These are phyloP conservation scores for Termitomyces sp. DNA, from an alignment of 768 basidiomycete species.

Conservation along the genomic window DNA sequence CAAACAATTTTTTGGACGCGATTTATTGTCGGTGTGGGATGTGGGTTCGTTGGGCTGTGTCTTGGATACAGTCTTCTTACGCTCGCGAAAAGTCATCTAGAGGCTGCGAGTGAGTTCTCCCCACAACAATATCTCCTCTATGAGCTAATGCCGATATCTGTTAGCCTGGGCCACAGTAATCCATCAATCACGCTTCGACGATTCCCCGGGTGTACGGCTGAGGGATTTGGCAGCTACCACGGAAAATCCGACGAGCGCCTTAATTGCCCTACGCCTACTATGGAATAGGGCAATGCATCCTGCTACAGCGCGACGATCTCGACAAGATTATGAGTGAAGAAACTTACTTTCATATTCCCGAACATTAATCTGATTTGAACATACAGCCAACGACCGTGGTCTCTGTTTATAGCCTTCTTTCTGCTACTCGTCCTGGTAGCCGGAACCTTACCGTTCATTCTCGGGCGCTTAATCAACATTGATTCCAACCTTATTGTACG, in stretches of 20 bases:
- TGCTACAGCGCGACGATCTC: conserved; percentile 24
- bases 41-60: conserved; percentile 24
- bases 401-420: conserved; percentile 29
- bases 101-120: conserved; percentile 29
- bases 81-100: conserved; percentile 25
- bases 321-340: conserved; percentile 31
- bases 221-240: conserved; percentile 29
- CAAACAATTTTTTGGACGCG: conserved; percentile 35
- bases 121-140: background rate
- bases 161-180: conserved; percentile 40
- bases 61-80: conserved; percentile 25
- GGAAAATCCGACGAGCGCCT: conserved; percentile 22
- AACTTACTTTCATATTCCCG: background rate
- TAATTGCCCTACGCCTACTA: conserved; percentile 25
- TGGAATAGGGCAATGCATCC: conserved; percentile 28
- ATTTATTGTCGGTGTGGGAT: conserved; percentile 28
- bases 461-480: conserved; percentile 32
- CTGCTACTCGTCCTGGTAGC: conserved; percentile 24
- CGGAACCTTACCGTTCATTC: conserved; percentile 25
- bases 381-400: conserved; percentile 30
- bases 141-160: background rate
- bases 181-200: conserved; percentile 27
- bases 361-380: background rate
- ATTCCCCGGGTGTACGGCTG: conserved; percentile 26
- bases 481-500: conserved; percentile 22